Base-by-base conservation (phyloP, 768 basidiomycete genomes). In the Gyrodon lividus region DNA sequence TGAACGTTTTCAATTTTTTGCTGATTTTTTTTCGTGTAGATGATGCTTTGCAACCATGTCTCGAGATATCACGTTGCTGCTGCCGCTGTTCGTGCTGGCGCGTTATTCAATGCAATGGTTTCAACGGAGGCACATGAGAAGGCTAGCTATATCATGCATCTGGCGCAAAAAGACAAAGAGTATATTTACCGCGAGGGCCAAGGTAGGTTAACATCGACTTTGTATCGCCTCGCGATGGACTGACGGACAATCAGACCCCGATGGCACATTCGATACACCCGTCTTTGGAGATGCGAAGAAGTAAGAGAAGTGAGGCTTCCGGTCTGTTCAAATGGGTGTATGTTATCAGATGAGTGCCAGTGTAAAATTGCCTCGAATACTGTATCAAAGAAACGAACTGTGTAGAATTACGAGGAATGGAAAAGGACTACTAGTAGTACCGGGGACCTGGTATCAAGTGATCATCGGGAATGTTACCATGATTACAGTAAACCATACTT, bases 31-130 rank as follows among this genome's bases (percentile, higher is more conserved):
- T 31, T 22, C 20, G 16, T n/a, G 4, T 28, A 86, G 82, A 89
- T 88, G 87, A 84, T 88, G 86, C 66, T 88, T 16, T 77, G 77
- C 64, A 89, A 89, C 66, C 70, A 73, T 46, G 84, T 84, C 0
- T 86, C 85, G 26, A 77, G 87, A 33, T 89, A 81, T 64, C 72
- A 84, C 48, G 76, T 88, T 34, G 87, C 86, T 28, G 70, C 77
- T 5, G 75, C 74, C 12, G 87, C 86, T 7, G 73, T 89, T 31
- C 76, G 77, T 13, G 78, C 78, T 30, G 84, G 77, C 9, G 78
- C 83, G 6, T 55, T 58, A 28, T 62, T 68, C 48, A 87, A 88
- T 58, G 59, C 75, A 17, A 73, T 71, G 40, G 77, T 87, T 3
- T 77, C 83, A 6, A 75, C 80, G 10, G 74, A 72, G 54, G 78